Evolutionary conservation across 2,329 filamentous ascomycete genomes (phyloP).

Genomic region (Leptosphaerulina australis): DNA sequence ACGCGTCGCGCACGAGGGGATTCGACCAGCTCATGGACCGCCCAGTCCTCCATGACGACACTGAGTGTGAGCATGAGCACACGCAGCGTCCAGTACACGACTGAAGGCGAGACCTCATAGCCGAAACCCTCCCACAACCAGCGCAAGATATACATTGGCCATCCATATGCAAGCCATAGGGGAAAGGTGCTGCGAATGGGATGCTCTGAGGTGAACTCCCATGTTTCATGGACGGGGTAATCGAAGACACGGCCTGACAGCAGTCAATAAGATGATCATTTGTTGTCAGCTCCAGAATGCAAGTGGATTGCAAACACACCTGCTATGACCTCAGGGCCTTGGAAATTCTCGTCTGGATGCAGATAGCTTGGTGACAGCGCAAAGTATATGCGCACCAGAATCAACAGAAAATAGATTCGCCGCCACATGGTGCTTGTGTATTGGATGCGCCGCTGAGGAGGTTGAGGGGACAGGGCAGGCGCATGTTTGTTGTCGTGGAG

Average conservation of each 20-base stretch:
- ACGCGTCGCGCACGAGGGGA: slow-evolving; percentile 72
- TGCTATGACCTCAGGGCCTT: slow-evolving; percentile 95
- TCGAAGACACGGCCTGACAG: slow-evolving; percentile 82
- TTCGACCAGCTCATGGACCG: slow-evolving; percentile 86
- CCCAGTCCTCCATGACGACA: slow-evolving; percentile 98
- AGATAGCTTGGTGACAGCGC: slow-evolving; percentile 94
- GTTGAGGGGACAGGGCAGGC: slow-evolving; percentile 28
- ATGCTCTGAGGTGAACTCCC: slow-evolving; percentile 89
- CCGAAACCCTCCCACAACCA: slow-evolving; percentile 92
- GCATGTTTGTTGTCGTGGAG: slow-evolving; percentile 40
- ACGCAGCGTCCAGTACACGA: slow-evolving; percentile 88
- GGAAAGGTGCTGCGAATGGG: slow-evolving; percentile 97
- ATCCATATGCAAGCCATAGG: slow-evolving; percentile 91
- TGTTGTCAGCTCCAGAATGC: slow-evolving; percentile 1
- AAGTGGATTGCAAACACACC: slow-evolving; percentile 59
- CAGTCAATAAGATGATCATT: slow-evolving; percentile 17
- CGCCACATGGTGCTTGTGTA: slow-evolving; percentile 74
- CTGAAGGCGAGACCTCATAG: slow-evolving; percentile 78
- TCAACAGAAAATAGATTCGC: slow-evolving; percentile 81
- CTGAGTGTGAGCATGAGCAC: slow-evolving; percentile 92
- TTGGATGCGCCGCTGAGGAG: slow-evolving; percentile 22
- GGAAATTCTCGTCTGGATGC: slow-evolving; percentile 98
- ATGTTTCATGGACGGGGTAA: slow-evolving; percentile 87
- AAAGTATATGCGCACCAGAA: slow-evolving; percentile 90
- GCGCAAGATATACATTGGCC: slow-evolving; percentile 89